Evolutionary conservation across 768 basidiomycete genomes (phyloP), one percentile per base, ranked within the genome.

Genomic region (Leucosporidium creatinivorum): DNA sequence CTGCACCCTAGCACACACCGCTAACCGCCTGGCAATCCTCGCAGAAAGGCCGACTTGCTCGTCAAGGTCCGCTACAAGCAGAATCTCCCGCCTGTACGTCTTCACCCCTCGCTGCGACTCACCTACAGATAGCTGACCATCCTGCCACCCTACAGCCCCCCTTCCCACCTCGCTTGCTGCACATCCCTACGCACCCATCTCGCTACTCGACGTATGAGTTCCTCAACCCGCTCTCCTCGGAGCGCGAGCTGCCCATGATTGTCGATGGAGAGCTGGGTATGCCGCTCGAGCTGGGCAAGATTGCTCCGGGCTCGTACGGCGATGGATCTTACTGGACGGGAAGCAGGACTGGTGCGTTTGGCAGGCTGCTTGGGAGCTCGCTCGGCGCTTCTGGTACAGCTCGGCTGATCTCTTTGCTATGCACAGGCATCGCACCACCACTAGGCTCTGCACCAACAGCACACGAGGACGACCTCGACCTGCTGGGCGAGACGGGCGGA

Each of bases 211-310:
- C 85, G 25, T 88, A 91, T 9, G 89, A 89, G 73, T 93, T 92
- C 73, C 83, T 93, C 47, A 85, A 89, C 69, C 83, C 86, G 9
- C 80, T 96, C 48, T 88, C 89, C 0, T 85, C 86, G 62, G 89
- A 91, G 58, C 85, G 86, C 17, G 88, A 89, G 0, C 77, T 96
- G 25, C 94, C 96, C 0, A 93, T 98, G 91, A 88, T 98, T 71
- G 88, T 97, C 1, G 96, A 99, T 73, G 91, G 90, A 1, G 96
- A 99, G 77, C 88, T 87, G 72, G 96, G 96, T 0, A 93, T 99
- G 93, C 93, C 93, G 0, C 79, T 99, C 30, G 91, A 98, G 77
- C 80, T 94, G 57, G 87, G 88, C 23, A 84, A 83, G 63, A 93
- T 86, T 83, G 87, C 88, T 63, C 87, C 85, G 47, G 79, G 94